Conservation (phyloP, 2,329 filamentous ascomycete species). For the Corniculantispora saksenae region DNA sequence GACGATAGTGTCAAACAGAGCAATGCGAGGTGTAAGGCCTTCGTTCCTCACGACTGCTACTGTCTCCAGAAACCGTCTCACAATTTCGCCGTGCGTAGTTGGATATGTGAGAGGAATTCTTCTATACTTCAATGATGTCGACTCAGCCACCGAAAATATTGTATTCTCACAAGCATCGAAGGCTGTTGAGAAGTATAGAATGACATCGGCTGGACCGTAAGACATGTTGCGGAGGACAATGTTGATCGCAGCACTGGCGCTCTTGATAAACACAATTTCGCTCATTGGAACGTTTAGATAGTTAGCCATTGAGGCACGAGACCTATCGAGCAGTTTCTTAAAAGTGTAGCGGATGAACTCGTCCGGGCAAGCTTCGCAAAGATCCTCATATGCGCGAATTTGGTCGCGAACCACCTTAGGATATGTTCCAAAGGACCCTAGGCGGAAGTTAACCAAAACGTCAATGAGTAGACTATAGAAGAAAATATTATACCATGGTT, state of each 20-base stretch:
- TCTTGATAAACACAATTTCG: background rate
- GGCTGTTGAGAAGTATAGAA: background rate
- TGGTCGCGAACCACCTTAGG: background rate
- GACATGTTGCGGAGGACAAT: background rate
- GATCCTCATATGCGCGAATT: background rate
- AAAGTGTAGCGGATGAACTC: background rate
- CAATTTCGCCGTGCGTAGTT: background rate
- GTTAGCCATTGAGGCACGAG: background rate
- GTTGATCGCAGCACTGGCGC: background rate
- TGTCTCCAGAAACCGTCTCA: background rate
- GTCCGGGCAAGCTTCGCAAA: background rate
- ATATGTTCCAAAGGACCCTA: constrained; percentile 1
- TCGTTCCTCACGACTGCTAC: background rate
- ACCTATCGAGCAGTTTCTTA: background rate
- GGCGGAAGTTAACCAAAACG: background rate
- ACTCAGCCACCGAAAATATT: background rate
- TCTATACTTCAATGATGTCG: background rate
- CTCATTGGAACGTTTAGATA: background rate
- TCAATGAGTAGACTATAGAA: background rate
- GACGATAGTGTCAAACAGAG: background rate
- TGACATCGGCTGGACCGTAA: background rate
- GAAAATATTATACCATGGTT: background rate
- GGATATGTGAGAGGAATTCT: background rate
- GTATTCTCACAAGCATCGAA: background rate
- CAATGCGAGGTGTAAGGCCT: background rate